A percentile compares a stretch with the other conserved stretches of the same genome.
These are phyloP conservation scores for Boechera stricta DNA, from an alignment of 345 rosid species.

Conservation along the genomic window DNA sequence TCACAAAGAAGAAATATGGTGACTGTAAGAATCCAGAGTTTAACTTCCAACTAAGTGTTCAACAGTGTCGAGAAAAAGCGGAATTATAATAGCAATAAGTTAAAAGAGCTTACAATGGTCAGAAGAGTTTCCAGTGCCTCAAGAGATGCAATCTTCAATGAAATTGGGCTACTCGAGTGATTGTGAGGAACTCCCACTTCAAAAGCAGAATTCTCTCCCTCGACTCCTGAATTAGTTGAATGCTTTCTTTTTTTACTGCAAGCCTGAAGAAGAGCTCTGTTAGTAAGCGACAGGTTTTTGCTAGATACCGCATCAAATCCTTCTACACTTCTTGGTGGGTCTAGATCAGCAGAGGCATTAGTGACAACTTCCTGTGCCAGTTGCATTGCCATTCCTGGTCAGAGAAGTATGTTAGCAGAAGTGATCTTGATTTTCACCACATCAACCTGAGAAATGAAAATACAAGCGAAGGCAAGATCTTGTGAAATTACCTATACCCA, in stretches of 20 bases:
- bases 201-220: conserved; percentile 48
- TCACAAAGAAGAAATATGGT: not conserved
- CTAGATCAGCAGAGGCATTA: conserved; percentile 65
- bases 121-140: conserved; percentile 79
- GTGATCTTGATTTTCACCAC: conserved; percentile 17
- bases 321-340: conserved; percentile 40
- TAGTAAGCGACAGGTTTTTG: conserved; percentile 45
- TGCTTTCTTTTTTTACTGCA: conserved; percentile 71
- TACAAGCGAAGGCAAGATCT: not conserved
- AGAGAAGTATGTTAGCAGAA: conserved; percentile 32
- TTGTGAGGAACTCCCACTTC: conserved; percentile 51
- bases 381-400: conserved; percentile 73
- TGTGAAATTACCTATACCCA: conserved; percentile 70
- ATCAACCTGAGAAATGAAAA: conserved; percentile 15
- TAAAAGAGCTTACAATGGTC: conserved; percentile 62
- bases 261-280: conserved; percentile 42
- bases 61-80: not conserved
- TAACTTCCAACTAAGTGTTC: not conserved
- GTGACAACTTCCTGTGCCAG: conserved; percentile 65
- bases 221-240: conserved; percentile 43
- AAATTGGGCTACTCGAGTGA: conserved; percentile 42
- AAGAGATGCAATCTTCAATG: conserved; percentile 78
- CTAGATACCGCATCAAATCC: conserved; percentile 37
- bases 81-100: not conserved
- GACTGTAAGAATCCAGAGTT: not conserved